Evolutionary conservation across 2,329 filamentous ascomycete genomes (phyloP).

Genomic region (Ophiosphaerella korrae): DNA sequence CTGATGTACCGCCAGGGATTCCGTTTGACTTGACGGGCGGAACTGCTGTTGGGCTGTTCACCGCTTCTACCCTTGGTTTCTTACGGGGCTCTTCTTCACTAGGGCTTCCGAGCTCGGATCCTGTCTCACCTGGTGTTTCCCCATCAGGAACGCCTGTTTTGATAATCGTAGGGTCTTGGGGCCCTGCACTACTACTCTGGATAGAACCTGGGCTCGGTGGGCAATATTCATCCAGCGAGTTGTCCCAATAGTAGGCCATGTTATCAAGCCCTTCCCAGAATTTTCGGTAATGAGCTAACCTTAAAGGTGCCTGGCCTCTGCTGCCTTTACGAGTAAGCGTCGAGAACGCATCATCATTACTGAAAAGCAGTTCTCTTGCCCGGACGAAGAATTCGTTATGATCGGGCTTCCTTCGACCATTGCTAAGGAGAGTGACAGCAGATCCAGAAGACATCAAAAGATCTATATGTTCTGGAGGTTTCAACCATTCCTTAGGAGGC

Average conservation of each 20-base stretch:
- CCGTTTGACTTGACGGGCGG: constrained; percentile 15
- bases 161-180: constrained; percentile 1
- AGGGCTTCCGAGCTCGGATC: constrained; percentile 12
- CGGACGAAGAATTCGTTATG: constrained; percentile 56
- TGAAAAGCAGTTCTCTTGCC: constrained; percentile 57
- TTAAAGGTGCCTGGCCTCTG: constrained; percentile 53
- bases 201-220: constrained; percentile 27
- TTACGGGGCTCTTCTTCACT: constrained; percentile 42
- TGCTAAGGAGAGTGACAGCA: constrained; percentile 48
- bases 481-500: constrained; percentile 46
- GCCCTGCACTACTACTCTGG: constrained; percentile 3
- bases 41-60: constrained; percentile 15
- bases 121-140: constrained; percentile 11
- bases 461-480: constrained; percentile 33
- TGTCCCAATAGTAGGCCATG: constrained; percentile 68
- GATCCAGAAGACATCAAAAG: constrained; percentile 30
- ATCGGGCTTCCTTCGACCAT: constrained; percentile 55
- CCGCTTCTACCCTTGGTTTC: constrained; percentile 44
- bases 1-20: constrained; percentile 7
- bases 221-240: constrained; percentile 62
- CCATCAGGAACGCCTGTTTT: constrained; percentile 5
- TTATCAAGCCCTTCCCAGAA: constrained; percentile 65
- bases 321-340: constrained; percentile 57
- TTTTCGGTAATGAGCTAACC: constrained; percentile 62
- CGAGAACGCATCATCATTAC: constrained; percentile 64